phyloP scores from a whole-genome alignment of 2,329 filamentous ascomycete species.

The Dactylellina sp. region DNA sequence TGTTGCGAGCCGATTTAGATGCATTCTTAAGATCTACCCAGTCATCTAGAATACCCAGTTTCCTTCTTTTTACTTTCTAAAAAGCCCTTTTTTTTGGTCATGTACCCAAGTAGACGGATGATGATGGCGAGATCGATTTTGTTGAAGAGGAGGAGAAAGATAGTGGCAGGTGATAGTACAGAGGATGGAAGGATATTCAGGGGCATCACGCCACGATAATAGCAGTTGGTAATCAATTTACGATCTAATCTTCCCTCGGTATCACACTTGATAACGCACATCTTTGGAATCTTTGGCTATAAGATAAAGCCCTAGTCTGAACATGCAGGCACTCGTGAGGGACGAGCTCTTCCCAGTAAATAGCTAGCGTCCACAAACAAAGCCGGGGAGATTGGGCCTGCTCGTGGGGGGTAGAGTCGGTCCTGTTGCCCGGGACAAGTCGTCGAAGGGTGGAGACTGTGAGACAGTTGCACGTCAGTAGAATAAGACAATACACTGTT shows the following conservation, averaged over 20 bases:
- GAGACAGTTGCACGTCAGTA: too few relatives aligned
- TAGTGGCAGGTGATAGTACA: background rate
- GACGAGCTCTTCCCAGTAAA: too few relatives aligned
- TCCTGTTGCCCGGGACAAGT: too few relatives aligned
- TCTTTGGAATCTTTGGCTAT: too few relatives aligned
- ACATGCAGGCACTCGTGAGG: too few relatives aligned
- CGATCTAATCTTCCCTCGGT: background rate
- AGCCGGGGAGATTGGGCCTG: too few relatives aligned
- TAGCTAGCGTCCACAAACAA: too few relatives aligned
- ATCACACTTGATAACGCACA: too few relatives aligned
- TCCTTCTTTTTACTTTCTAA: background rate
- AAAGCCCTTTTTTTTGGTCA: conserved; percentile 7
- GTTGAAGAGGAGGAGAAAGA: background rate
- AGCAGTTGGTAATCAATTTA: background rate
- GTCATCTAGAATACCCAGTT: conserved; percentile 34
- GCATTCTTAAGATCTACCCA: conserved; percentile 3
- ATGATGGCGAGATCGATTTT: conserved; percentile 9
- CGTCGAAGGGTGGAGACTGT: too few relatives aligned
- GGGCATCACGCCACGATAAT: background rate
- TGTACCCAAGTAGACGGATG: conserved; percentile 28
- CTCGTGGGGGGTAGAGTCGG: too few relatives aligned
- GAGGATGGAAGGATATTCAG: background rate
- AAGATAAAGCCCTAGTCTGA: too few relatives aligned
- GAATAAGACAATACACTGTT: too few relatives aligned
- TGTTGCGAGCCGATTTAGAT: conserved; percentile 6